A percentile compares a stretch with the other conserved stretches of the same genome.
Conservation (phyloP, 306 rosid genomes). For the Fragaria ananassa region DNA sequence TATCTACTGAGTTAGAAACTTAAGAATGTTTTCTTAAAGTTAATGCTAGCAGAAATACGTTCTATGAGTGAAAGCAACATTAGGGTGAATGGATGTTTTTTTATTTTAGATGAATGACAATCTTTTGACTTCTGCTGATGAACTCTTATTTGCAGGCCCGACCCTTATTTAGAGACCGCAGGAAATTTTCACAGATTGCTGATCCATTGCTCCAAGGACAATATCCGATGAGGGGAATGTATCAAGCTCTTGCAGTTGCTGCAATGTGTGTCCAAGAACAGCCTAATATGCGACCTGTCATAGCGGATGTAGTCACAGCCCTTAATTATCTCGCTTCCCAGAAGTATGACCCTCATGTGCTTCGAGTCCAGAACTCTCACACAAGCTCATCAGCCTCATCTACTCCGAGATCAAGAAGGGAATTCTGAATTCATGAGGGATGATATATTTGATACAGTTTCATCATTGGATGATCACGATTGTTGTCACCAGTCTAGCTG, state of each 20-base stretch:
- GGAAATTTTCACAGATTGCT: conserved; percentile 47
- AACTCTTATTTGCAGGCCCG: conserved; percentile 43
- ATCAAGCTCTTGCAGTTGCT: conserved; percentile 60
- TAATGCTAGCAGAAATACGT: neutral
- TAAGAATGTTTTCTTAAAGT: neutral
- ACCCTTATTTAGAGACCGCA: conserved; percentile 51
- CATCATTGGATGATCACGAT: neutral
- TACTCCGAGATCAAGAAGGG: conserved; percentile 48
- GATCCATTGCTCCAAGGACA: conserved; percentile 57
- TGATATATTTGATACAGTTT: conserved; percentile 9
- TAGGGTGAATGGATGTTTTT: neutral
- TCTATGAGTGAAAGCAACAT: neutral
- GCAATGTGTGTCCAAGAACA: conserved; percentile 67
- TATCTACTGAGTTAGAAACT: neutral
- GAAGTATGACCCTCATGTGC: conserved; percentile 36
- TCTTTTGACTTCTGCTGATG: neutral
- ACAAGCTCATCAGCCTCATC: conserved; percentile 19
- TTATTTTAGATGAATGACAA: neutral
- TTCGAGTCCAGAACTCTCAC: conserved; percentile 30
- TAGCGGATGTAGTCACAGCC: conserved; percentile 57
- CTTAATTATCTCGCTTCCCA: conserved; percentile 55
- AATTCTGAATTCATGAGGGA: conserved; percentile 24
- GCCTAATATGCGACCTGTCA: conserved; percentile 55
- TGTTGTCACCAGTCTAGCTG: conserved; percentile 1
- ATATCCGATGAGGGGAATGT: conserved; percentile 55